Evolutionary conservation across 176 grass and related monocot genomes (phyloP).

Genomic region (Echinochloa phyllopogon): DNA sequence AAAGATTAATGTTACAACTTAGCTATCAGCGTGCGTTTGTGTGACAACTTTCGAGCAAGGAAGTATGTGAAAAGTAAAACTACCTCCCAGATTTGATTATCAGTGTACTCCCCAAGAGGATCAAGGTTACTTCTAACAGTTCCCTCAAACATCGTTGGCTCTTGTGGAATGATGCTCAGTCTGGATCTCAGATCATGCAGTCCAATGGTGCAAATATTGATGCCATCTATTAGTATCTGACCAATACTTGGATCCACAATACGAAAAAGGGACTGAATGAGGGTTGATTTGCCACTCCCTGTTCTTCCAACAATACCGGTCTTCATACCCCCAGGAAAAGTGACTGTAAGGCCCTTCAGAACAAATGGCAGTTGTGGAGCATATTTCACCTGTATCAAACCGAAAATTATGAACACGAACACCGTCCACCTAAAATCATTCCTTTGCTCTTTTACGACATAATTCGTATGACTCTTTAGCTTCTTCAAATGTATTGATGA

Average conservation of each 20-base stretch:
- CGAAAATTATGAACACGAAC: not conserved
- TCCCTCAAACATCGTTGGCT: constrained; percentile 90
- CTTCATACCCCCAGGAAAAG: constrained; percentile 76
- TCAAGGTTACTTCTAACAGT: constrained; percentile 92
- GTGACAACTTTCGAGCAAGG: not conserved
- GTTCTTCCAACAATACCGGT: constrained; percentile 93
- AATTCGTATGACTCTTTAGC: not conserved
- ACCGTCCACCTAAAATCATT: not conserved
- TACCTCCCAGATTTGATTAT: constrained; percentile 93
- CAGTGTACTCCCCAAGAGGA: constrained; percentile 79
- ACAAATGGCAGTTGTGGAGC: constrained; percentile 74
- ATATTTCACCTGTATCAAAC: constrained; percentile 71
- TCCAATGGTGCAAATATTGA: constrained; percentile 80
- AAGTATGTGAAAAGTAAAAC: not conserved
- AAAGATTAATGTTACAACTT: not conserved
- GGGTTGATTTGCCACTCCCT: constrained; percentile 90
- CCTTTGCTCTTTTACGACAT: not conserved
- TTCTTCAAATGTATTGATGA: not conserved
- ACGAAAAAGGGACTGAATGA: constrained; percentile 87
- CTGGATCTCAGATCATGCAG: constrained; percentile 89
- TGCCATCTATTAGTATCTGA: constrained; percentile 69
- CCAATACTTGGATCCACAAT: constrained; percentile 81
- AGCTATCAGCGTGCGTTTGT: not conserved
- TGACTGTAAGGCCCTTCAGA: constrained; percentile 73
- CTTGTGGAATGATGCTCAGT: constrained; percentile 93